Percentiles rank a stretch among this genome's conserved stretches.
Evolutionary conservation across 2,329 filamentous ascomycete genomes (phyloP).

Genomic region (Claviceps paspali): DNA sequence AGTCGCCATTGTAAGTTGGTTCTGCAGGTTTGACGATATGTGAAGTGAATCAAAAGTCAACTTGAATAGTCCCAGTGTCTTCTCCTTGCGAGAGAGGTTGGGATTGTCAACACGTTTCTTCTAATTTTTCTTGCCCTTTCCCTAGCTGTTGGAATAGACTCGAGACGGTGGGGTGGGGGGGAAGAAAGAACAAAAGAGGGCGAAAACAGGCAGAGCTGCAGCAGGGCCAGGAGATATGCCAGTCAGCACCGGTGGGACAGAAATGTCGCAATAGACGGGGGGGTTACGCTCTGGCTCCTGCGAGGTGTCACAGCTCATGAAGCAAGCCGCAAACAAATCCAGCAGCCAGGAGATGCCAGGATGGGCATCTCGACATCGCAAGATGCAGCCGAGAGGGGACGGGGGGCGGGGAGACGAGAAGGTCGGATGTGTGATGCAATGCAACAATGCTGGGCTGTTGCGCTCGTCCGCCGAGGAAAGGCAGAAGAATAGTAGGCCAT

Average conservation of each 20-base stretch:
- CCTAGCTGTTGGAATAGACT: background rate
- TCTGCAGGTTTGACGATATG: background rate
- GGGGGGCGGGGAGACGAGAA: background rate
- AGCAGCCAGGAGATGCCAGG: background rate
- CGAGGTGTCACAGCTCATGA: background rate
- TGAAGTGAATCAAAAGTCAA: background rate
- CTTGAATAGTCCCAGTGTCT: background rate
- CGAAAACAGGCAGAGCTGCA: background rate
- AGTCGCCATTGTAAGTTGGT: constrained; percentile 24
- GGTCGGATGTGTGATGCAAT: background rate
- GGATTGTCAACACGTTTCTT: background rate
- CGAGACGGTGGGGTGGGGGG: background rate
- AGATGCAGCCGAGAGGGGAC: background rate
- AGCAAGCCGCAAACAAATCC: background rate
- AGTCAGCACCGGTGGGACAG: constrained; percentile 1
- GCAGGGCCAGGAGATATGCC: background rate
- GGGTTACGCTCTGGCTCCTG: background rate
- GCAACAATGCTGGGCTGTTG: too few species aligned
- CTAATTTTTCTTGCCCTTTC: background rate
- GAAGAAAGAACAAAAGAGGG: background rate
- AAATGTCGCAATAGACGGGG: background rate
- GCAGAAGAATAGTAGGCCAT: too few species aligned
- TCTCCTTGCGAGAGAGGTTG: background rate
- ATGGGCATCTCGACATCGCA: background rate
- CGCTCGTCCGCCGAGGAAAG: too few species aligned